A percentile compares a stretch with the other conserved stretches of the same genome.
These are phyloP conservation scores for Chloris gayana DNA, from an alignment of 176 grass and related monocot species.

Conservation along the genomic window DNA sequence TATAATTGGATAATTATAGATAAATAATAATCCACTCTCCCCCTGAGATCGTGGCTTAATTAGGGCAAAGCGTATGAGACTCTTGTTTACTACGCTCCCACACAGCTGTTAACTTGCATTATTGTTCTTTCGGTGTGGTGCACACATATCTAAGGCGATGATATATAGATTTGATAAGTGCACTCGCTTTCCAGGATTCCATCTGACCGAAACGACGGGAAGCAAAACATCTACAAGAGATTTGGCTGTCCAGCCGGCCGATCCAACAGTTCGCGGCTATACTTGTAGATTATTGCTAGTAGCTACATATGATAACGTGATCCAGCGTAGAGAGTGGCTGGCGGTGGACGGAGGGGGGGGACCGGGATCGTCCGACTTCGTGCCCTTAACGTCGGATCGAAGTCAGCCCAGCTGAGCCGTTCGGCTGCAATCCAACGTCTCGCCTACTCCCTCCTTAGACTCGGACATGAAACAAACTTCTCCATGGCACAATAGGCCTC, in stretches of 20 bases:
- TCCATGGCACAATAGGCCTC: too few species aligned
- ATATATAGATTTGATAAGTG: not conserved
- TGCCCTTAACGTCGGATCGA: too few species aligned
- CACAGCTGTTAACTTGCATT: conserved; percentile 12
- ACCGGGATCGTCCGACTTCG: too few species aligned
- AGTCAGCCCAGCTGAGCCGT: too few species aligned
- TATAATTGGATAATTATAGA: too few species aligned
- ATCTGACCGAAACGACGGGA: conserved; percentile 14
- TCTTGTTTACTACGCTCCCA: conserved; percentile 30
- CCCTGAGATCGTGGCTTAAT: conserved; percentile 24
- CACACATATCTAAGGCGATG: not conserved
- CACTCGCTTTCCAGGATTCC: conserved; percentile 33
- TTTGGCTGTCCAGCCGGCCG: not conserved
- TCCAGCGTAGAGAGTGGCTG: not conserved
- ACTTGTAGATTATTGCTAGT: conserved; percentile 4
- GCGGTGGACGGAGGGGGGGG: not conserved
- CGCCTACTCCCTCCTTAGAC: too few species aligned
- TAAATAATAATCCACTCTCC: not conserved
- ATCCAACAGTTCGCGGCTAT: not conserved
- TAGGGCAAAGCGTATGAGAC: not conserved
- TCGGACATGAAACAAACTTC: too few species aligned
- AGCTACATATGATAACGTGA: not conserved
- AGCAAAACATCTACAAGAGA: not conserved
- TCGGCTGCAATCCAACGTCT: too few species aligned
- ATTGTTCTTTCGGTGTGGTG: not conserved